Conservation (phyloP, 495 filamentous ascomycete genomes). For the Pyrenopolyporus hunteri region DNA sequence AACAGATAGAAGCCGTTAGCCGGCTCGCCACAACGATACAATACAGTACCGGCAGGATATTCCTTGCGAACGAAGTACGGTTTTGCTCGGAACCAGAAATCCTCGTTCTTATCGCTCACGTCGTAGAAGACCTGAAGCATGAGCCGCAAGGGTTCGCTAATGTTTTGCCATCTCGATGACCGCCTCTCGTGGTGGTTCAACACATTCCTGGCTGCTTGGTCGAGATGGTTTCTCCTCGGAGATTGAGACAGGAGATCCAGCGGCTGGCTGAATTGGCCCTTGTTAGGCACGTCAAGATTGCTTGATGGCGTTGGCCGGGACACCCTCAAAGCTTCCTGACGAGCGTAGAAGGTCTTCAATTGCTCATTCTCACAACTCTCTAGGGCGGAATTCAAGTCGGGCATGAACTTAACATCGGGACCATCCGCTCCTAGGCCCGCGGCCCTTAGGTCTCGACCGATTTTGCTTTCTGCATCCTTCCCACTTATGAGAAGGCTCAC, state of each 20-base stretch:
- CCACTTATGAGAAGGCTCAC: slow-evolving; percentile 84
- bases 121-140: slow-evolving; percentile 92
- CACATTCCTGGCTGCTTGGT: slow-evolving; percentile 76
- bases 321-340: slow-evolving; percentile 50
- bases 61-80: slow-evolving; percentile 72
- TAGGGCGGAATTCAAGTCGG: slow-evolving; percentile 88
- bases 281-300: slow-evolving; percentile 61
- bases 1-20: slow-evolving; percentile 88
- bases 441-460: slow-evolving; percentile 77
- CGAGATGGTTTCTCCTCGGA: slow-evolving; percentile 77
- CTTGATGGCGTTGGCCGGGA: slow-evolving; percentile 45
- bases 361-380: slow-evolving; percentile 96
- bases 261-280: slow-evolving; percentile 24
- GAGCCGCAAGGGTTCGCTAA: slow-evolving; percentile 86
- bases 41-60: slow-evolving; percentile 68
- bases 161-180: slow-evolving; percentile 72
- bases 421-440: slow-evolving; percentile 76
- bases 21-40: slow-evolving; percentile 75
- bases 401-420: slow-evolving; percentile 75
- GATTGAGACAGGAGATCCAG: slow-evolving; percentile 68
- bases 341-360: slow-evolving; percentile 79
- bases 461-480: slow-evolving; percentile 70
- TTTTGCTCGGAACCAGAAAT: slow-evolving; percentile 87
- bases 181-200: slow-evolving; percentile 61
- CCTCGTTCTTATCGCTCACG: slow-evolving; percentile 80